Evolutionary conservation across 1,139 yeast species (phyloP), one percentile per base, ranked within the genome.

Genomic region (Pichia sp.): DNA sequence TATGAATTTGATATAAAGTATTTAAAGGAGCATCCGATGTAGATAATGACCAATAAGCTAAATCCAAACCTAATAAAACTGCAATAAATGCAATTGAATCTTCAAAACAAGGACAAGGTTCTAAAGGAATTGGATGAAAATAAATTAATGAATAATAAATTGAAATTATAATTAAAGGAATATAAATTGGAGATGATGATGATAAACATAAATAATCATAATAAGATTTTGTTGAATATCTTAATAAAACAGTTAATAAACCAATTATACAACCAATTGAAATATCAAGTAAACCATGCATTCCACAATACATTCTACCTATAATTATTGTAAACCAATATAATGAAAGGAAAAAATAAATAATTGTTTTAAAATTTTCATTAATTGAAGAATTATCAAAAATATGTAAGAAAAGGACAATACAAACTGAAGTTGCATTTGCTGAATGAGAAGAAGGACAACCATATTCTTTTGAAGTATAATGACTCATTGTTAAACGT

Each of bases 81-180:
- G 97, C 97, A 46, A 89, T 69, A 57, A 92, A 92, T 3, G 97
- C 95, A 23, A 92, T 96, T 8, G 94, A 81, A 59, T 92, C 98
- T 58, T 87, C 97, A 62, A 84, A 90, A 61, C 98, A 92, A 0
- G 98, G 98, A 61, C 98, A 92, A 57, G 83, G 85, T 57, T 92
- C 98, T 11, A 86, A 82, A 0, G 98, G 97, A 51, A 78, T 81
- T 0, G 90, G 85, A 63, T 89, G 96, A 40, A 75, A 67, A 57
- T 83, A 81, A 36, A 84, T 70, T 37, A 86, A 66, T 2, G 46
- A 33, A 43, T 59, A 62, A 39, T 57, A 55, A 30, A 74, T 60
- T 0, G 64, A 51, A 3, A 77, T 57, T 6, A 74, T 56, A 3
- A 67, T 38, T 0, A 76, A 40, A 2, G 82, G 76, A 23, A 62